Base-by-base conservation (phyloP, 2,329 filamentous ascomycete species). In the Microcyclospora tardicrescens region DNA sequence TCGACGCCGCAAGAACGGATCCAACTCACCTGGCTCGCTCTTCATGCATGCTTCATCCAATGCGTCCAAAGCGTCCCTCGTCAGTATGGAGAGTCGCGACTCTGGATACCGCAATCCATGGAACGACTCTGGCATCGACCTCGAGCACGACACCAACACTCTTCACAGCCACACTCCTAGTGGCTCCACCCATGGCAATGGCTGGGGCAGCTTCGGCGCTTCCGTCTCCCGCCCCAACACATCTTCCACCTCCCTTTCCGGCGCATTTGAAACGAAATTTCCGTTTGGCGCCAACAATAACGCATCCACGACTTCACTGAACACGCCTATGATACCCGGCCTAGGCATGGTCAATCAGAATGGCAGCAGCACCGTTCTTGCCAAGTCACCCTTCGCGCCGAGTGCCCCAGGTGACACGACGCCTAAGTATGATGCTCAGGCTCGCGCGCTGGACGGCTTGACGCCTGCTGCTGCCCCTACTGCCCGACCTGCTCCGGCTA, bases 61-160 rank as follows among this genome's bases (percentile, higher is more conserved):
- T 51, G 87, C 87, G 43, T 95, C 89, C 49, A 95, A 93, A 66
- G 91, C 89, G 35, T 95, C 89, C 28, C 77, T 96, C 50, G 87
- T 93, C 51, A 94, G 86, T 46, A 87, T 95, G 61, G 89, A 96
- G 64, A 95, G 87, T 35, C 86, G 86, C 28, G 83, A 89, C 58
- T 94, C 86, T 67, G 85, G 85, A 51, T 93, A 94, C 62, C 83
- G 87, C 62, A 94, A 95, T 65, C 87, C 87, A 45, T 96, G 89
- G 89, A 95, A 95, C 61, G 89, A 96, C 61, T 93, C 85, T 57
- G 89, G 87, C 54, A 86, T 95, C 58, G 95, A 95, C 60, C 77
- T 95, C 50, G 89, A 95, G 54, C 85, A 94, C 48, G 86, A 95
- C 51, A 54, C 64, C 36, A 43, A 50, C 38, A 34, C 11, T 29